Conservation (phyloP, 2,329 filamentous ascomycete genomes). For the Colletotrichum ledebouriae region DNA sequence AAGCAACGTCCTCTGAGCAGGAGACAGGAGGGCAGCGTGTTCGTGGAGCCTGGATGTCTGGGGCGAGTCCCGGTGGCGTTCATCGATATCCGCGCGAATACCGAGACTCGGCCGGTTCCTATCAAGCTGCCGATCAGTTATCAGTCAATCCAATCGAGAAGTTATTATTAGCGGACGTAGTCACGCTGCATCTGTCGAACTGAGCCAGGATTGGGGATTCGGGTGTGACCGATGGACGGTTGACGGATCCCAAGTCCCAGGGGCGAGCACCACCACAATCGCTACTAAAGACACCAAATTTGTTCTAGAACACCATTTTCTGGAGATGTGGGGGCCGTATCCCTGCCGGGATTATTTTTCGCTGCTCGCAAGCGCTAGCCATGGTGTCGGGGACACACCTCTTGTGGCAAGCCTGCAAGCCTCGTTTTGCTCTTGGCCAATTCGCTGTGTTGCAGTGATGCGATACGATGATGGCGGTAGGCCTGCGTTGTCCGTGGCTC, state of each 20-base stretch:
- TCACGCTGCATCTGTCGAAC: conserved; percentile 3
- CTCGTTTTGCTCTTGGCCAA: background rate
- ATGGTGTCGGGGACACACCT: background rate
- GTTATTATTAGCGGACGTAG: background rate
- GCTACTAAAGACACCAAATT: conserved; percentile 30
- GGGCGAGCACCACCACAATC: conserved; percentile 34
- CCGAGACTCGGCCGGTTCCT: conserved; percentile 33
- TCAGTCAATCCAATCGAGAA: conserved; percentile 10
- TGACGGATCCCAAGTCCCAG: conserved; percentile 31
- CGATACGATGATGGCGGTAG: background rate
- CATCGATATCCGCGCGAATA: conserved; percentile 23
- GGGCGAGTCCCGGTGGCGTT: background rate
- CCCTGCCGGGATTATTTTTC: conserved; percentile 39
- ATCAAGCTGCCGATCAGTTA: conserved; percentile 9
- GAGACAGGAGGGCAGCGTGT: background rate
- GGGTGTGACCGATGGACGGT: conserved; percentile 20
- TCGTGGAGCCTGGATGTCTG: background rate
- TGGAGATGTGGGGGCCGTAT: conserved; percentile 41
- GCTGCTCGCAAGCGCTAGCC: conserved; percentile 20
- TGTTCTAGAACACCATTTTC: conserved; percentile 42
- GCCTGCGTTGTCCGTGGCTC: no score
- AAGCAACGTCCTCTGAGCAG: background rate
- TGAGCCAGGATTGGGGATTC: conserved; percentile 20
- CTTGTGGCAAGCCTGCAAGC: conserved; percentile 12
- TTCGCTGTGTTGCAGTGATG: background rate